A percentile compares a stretch with the other conserved stretches of the same genome.
Evolutionary conservation across 148 eudicot species (phyloP).

Genomic region (Rhododendron ferrugineum): DNA sequence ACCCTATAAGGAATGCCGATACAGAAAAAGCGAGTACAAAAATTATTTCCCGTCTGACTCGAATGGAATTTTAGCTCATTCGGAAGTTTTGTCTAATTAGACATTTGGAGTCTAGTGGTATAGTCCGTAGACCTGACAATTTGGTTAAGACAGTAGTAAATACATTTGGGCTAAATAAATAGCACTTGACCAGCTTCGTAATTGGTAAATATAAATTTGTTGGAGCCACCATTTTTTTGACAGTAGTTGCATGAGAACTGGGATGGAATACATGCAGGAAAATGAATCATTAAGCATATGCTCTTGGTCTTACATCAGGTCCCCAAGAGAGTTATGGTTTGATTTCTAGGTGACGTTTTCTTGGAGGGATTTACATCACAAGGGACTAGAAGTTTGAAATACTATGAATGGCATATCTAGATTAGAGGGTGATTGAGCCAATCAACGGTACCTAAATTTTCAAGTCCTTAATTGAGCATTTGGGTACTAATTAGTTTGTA

Average conservation of each 20-base stretch:
- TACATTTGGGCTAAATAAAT: background rate
- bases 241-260: background rate
- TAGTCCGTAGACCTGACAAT: background rate
- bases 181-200: background rate
- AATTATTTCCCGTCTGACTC: background rate
- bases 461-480: background rate
- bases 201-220: background rate
- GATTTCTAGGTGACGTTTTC: background rate
- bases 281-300: background rate
- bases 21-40: background rate
- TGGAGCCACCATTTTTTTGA: background rate
- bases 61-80: background rate
- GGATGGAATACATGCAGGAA: background rate
- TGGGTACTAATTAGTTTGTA: background rate
- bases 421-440: background rate
- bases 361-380: background rate
- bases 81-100: background rate
- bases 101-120: background rate
- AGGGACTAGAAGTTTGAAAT: background rate
- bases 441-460: background rate
- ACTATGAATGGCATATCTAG: background rate
- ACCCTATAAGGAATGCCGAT: background rate
- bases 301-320: background rate
- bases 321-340: background rate
- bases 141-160: background rate